phyloP scores from a whole-genome alignment of 2,329 filamentous ascomycete genomes.

The Fusarium nematophilum region DNA sequence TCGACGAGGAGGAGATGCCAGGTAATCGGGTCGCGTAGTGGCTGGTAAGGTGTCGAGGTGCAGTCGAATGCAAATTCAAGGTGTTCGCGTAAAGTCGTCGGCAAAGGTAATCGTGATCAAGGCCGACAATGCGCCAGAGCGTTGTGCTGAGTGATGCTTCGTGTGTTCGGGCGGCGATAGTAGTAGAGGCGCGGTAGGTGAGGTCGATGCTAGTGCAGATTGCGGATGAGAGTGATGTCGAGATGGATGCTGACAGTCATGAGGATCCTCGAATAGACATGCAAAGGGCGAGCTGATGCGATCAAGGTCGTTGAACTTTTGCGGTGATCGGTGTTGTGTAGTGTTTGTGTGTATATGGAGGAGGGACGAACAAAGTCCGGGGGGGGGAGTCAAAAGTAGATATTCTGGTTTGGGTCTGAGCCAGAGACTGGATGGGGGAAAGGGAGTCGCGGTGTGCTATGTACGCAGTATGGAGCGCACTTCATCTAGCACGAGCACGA shows the following conservation, averaged over 20 bases:
- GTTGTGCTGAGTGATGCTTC: constrained; percentile 10
- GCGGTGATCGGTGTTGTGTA: constrained; percentile 22
- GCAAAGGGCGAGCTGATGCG: constrained; percentile 25
- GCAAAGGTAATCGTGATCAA: constrained; percentile 31
- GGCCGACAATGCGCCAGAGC: constrained; percentile 38
- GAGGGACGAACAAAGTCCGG: constrained; percentile 40
- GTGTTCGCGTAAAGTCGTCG: constrained; percentile 29
- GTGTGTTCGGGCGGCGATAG: constrained; percentile 9
- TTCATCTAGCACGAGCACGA: constrained; percentile 32
- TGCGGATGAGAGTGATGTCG: constrained; percentile 30
- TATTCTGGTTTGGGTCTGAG: constrained; percentile 45
- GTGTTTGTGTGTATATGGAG: constrained; percentile 39
- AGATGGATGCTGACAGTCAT: constrained; percentile 40
- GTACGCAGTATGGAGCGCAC: constrained; percentile 34
- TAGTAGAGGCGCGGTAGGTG: constrained; percentile 13
- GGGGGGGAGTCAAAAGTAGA: constrained; percentile 42
- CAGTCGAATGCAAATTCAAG: constrained; percentile 10
- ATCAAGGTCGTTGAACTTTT: constrained; percentile 28
- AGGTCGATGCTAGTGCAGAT: constrained; percentile 34
- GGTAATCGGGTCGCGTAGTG: constrained; percentile 14
- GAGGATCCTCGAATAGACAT: constrained; percentile 39
- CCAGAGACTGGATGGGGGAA: constrained; percentile 42
- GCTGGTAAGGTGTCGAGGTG: constrained; percentile 14
- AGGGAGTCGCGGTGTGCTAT: constrained; percentile 45
- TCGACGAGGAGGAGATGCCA: constrained; percentile 48